These are phyloP conservation scores for Kondoa subrosea DNA, from an alignment of 768 basidiomycete genomes.

Conservation along the genomic window DNA sequence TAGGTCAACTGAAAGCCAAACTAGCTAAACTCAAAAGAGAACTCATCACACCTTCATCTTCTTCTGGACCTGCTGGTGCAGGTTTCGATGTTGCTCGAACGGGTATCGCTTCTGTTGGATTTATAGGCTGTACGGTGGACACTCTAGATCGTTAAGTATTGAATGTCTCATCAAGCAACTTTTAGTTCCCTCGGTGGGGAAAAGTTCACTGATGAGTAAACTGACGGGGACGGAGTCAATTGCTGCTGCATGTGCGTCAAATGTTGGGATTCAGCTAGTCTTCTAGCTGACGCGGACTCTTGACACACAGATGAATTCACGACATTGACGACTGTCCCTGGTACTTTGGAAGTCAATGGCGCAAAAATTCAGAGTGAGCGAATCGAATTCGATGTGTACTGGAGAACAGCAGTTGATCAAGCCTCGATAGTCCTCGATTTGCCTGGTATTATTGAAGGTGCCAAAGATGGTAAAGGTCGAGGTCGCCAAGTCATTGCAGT, in stretches of 20 bases:
- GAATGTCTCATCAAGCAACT: conserved; percentile 32
- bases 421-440: conserved; percentile 19
- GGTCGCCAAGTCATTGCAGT: conserved; percentile 76
- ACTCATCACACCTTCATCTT: conserved; percentile 58
- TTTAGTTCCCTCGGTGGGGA: conserved; percentile 75
- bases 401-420: conserved; percentile 14
- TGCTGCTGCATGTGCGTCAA: conserved; percentile 40
- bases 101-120: conserved; percentile 61
- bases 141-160: neutral
- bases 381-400: conserved; percentile 25
- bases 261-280: neutral
- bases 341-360: conserved; percentile 83
- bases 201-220: conserved; percentile 69
- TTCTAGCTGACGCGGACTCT: neutral
- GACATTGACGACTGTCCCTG: conserved; percentile 49
- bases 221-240: conserved; percentile 93
- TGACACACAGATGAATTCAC: conserved; percentile 75
- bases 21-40: conserved; percentile 92
- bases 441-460: conserved; percentile 91
- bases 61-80: conserved; percentile 69
- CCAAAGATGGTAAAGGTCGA: conserved; percentile 85
- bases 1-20: conserved; percentile 40
- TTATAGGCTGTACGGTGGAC: conserved; percentile 79
- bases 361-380: conserved; percentile 79
- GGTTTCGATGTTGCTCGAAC: conserved; percentile 98